Conservation (phyloP, 768 basidiomycete genomes). For the Naganishia randhawae region DNA sequence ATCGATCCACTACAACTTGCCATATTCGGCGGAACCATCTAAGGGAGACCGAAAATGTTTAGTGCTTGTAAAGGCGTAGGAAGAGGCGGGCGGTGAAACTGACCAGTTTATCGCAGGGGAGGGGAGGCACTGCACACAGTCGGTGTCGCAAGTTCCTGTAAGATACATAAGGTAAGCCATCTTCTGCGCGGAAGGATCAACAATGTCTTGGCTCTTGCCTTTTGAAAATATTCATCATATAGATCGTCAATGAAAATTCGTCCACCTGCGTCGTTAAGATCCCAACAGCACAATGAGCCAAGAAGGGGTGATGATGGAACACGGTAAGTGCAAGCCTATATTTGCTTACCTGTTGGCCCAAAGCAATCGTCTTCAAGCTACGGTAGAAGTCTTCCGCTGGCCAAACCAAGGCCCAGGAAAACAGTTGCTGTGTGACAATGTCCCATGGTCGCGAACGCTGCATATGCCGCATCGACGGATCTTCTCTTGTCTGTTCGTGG, state of each 20-base stretch:
- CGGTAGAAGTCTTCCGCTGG: conserved; percentile 42
- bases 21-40: conserved; percentile 47
- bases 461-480: neutral
- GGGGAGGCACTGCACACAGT: conserved; percentile 36
- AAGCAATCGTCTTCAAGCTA: conserved; percentile 42
- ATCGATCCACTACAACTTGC: neutral
- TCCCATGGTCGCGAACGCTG: conserved; percentile 43
- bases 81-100: neutral
- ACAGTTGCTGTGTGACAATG: conserved; percentile 45
- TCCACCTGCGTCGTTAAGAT: conserved; percentile 28
- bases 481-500: neutral
- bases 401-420: conserved; percentile 49
- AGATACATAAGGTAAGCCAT: neutral
- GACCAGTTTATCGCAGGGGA: conserved; percentile 46
- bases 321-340: neutral
- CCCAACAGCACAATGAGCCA: no score
- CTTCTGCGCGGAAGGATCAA: no score
- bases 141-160: conserved; percentile 37
- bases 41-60: neutral
- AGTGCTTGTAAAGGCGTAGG: neutral
- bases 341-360: conserved; percentile 43
- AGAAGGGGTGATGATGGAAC: neutral
- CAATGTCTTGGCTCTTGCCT: conserved; percentile 29
- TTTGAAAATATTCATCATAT: conserved; percentile 48
- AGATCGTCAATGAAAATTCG: conserved; percentile 47